Evolutionary conservation across 2,329 filamentous ascomycete genomes (phyloP), one percentile per base, ranked within the genome.

Genomic region (Cercospora sp.): DNA sequence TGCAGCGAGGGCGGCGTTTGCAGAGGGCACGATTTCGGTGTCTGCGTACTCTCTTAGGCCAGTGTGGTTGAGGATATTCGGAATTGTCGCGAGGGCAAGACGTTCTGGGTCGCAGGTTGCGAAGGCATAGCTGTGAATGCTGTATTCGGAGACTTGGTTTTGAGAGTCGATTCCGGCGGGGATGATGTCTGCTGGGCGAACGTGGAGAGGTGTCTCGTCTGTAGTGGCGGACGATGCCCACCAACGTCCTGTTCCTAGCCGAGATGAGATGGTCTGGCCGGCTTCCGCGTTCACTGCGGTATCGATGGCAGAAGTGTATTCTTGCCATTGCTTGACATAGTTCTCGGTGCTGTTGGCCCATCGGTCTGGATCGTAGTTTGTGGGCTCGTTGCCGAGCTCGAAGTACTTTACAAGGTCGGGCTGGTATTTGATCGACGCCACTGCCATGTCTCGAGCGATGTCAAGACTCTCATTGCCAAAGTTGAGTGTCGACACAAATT

Each of bases 301-400:
- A 28, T 76, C 74, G 18, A 76, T 77, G 18, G 71, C 61, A 4
- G 66, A 49, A 2, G 75, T 77, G 69, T 71, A 77, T n/a, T 73
- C 68, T 49, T 74, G 69, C 75, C 75, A 77, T 59, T 77, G 75
- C n/a, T 69, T 62, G 9, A 77, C 71, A 62, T 77, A 77, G 18
- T 72, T 72, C 13, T 65, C 63, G 3, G 75, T 76, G 34, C 68
- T 74, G 61, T 73, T 71, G 8, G 70, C 58, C 73, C 73, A 77
- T 43, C 75, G 65, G 16, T 66, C 61, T 16, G 66, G 66, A 21
- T 70, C 63, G 55, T 77, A 76, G 53, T 76, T 76, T 3, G 74
- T 77, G 5, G 75, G 75, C 63, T 77, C 75, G 45, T 77, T 77
- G 7, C 75, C 75, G 12, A 77, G 73, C 61, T 76, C 75, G 32